A percentile compares a stretch with the other conserved stretches of the same genome.
Conservation (phyloP, 257 asterid species). For the Solanum bukasovii region DNA sequence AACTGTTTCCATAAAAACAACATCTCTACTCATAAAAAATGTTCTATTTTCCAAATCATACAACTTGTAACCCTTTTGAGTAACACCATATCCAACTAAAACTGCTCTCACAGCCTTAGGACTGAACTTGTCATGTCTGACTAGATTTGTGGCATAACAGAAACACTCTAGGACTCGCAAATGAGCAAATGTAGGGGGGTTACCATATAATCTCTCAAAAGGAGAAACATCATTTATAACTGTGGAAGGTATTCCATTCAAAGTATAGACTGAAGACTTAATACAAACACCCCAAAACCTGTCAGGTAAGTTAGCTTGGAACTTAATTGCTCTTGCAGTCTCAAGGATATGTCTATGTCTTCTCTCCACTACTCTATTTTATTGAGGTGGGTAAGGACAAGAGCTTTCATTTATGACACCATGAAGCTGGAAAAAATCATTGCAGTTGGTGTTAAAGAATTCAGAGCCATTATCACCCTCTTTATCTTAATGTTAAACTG, state of each 20-base stretch:
- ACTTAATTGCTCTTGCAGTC: not conserved
- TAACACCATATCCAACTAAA: not conserved
- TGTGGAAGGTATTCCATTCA: not conserved
- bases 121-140: too few species aligned
- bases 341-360: not conserved
- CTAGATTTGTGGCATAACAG: not conserved
- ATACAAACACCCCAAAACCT: not conserved
- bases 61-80: not conserved
- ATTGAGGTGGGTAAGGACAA: too few species aligned
- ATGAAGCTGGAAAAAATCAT: too few species aligned
- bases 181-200: not conserved
- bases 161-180: fast-evolving
- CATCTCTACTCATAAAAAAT: not conserved
- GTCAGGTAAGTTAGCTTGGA: not conserved
- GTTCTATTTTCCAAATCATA: not conserved
- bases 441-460: too few species aligned
- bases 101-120: not conserved
- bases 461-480: too few species aligned
- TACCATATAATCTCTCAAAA: not conserved
- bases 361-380: too few species aligned
- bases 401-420: too few species aligned
- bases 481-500: too few species aligned
- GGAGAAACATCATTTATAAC: not conserved
- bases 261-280: too few species aligned
- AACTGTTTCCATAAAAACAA: fast-evolving